Base-by-base conservation (phyloP, 768 basidiomycete genomes). In the Auriscalpium vulgare region DNA sequence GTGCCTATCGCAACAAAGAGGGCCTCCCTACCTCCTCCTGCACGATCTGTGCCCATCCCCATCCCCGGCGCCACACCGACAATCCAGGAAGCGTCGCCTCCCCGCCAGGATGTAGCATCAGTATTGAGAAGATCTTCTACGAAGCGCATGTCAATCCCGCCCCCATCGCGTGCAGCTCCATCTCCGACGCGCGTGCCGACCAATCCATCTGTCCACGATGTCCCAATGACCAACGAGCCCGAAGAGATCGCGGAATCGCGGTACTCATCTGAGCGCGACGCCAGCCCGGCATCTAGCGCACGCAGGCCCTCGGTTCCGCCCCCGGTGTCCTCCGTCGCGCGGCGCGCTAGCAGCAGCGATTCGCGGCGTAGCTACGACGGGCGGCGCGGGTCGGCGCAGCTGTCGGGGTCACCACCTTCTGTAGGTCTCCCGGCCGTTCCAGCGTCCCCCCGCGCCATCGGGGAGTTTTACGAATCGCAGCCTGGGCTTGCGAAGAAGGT, bases 111-210 rank as follows among this genome's bases (percentile, higher is more conserved):
- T 29, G 13, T 55, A 55, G 47, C 53, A 17, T 43, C 40, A 43
- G 13, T 43, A 8, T 17, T 43, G 40, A 43, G 40, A 17, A 43
- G 56, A 37, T 51, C 54, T 4, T 37, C 59, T 16, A 52, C 57
- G 16, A 59, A 51, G 50, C 62, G 58, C 37, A 17, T 21, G 10
- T 62, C 60, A 23, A 19, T 62, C 10, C 58, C 55, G 34, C 58
- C 60, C 10, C 60, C 60, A 52, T 46, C 48, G 29, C 50, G 61
- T 54, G 10, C 38, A n/a, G 58, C 43, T 34, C 54, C 58, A 29
- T 29, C 19, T 10, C 53, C 52, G 23, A 37, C 50, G 45, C 37
- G 10, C 37, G 37, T 21, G 9, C 51, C 50, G 44, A 11, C 29
- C 1, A 2, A 19, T 19, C 60, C 46, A 19, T 19, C 35, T 9